Base-by-base conservation (phyloP, 106 monocot species). In the Hemerocallis citrina region DNA sequence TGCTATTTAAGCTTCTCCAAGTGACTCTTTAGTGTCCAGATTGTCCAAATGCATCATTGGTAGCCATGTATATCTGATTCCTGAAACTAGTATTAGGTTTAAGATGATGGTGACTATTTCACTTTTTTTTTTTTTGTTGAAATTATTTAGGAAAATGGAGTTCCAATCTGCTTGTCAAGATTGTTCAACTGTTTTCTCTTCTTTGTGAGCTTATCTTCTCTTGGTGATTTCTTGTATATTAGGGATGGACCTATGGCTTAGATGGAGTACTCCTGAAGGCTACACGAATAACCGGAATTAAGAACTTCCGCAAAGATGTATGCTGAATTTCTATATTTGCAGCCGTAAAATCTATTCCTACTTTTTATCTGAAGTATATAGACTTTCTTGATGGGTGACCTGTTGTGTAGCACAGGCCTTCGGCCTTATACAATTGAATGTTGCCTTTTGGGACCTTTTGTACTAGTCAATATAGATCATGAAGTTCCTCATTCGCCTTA, bases 211-310 rank as follows among this genome's bases (percentile, higher is more conserved):
- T 44, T 45, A 27, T 20, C 13, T 70, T 19, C 35, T 3, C 11
- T 39, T 5, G 6, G 14, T n/a, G n/a, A n/a, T n/a, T n/a, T n/a
- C n/a, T n/a, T 51, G 2, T 35, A 32, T 55, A 46, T 27, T 63
- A 92, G 92, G 92, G 92, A 39, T 93, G 92, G 92, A 88, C 81
- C 15, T 93, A 93, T 68, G 85, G 79, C 15, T 74, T 93, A 59
- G 81, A 93, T 77, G 92, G 92, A 48, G 57, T 8, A 46, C 81
- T 93, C 9, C 62, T 88, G 44, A 93, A 85, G 78, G 88, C 92
- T 63, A 93, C 84, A 35, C 81, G 79, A 43, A 88, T 82, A 37
- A 59, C 73, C 47, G 92, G 92, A 62, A 88, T 88, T 44, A 70
- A 81, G 48, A 82, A 88, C 68, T 93, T 93, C 74, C 70, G 72